A percentile compares a stretch with the other conserved stretches of the same genome.
phyloP scores from a whole-genome alignment of 371 early-diverging fungal genomes.

The Rhizomucor miehei region DNA sequence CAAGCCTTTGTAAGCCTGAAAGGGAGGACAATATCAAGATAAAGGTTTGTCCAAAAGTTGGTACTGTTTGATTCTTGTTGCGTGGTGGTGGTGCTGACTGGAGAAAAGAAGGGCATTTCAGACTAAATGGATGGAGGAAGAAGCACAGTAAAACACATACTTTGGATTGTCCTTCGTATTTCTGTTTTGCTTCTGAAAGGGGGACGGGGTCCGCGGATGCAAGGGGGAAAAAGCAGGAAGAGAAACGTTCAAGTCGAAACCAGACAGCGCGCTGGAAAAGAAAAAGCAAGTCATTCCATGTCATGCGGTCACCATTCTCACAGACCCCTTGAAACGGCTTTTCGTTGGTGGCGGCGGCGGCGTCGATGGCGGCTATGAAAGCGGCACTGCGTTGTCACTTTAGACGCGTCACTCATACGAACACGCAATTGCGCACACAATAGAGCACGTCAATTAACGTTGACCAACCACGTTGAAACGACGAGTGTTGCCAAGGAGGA shows the following conservation, averaged over 20 bases:
- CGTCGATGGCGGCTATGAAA: too few relatives aligned
- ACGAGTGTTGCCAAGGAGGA: too few relatives aligned
- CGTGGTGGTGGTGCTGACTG: too few relatives aligned
- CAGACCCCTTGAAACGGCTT: too few relatives aligned
- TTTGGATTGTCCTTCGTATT: neutral
- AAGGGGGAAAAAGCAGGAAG: constrained; percentile 71
- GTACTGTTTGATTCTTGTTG: neutral
- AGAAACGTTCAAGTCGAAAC: neutral
- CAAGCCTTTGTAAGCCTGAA: neutral
- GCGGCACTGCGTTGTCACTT: too few relatives aligned
- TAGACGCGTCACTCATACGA: too few relatives aligned
- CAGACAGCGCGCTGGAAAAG: neutral
- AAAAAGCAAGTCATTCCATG: neutral
- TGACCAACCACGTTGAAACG: too few relatives aligned
- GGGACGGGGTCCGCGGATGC: constrained; percentile 25
- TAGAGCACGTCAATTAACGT: too few relatives aligned
- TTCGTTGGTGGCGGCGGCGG: too few relatives aligned
- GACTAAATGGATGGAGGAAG: neutral
- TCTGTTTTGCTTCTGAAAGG: neutral
- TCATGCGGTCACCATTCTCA: too few relatives aligned
- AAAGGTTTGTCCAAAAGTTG: neutral
- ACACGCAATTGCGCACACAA: too few relatives aligned
- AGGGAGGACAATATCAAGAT: neutral
- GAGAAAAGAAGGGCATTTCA: neutral
- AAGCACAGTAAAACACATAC: constrained; percentile 7